These are phyloP conservation scores for Lactifluus echinatus DNA, from an alignment of 768 basidiomycete species.

Conservation along the genomic window DNA sequence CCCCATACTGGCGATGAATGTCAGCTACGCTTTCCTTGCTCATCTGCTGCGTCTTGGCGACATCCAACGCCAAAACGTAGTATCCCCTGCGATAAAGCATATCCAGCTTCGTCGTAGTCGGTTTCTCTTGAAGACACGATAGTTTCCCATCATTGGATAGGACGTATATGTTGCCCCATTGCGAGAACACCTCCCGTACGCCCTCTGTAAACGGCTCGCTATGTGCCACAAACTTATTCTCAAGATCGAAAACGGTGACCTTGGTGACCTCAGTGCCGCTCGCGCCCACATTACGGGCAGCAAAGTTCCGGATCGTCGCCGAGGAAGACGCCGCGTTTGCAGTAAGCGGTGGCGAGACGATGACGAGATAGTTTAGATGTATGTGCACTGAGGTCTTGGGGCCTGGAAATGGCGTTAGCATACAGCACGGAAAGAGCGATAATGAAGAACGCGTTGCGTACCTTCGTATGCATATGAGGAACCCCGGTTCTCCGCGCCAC, in stretches of 20 bases:
- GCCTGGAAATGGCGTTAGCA: conserved; percentile 34
- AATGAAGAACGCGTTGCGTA: conserved; percentile 30
- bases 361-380: conserved; percentile 78
- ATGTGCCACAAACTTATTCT: conserved; percentile 86
- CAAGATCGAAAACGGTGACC: conserved; percentile 82
- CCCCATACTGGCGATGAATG: conserved; percentile 84
- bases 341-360: conserved; percentile 79
- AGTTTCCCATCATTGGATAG: conserved; percentile 74
- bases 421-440: neutral
- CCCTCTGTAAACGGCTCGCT: conserved; percentile 75
- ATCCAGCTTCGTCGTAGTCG: conserved; percentile 78
- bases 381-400: conserved; percentile 70
- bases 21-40: conserved; percentile 73
- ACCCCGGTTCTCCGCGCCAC: conserved; percentile 72
- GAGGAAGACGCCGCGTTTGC: conserved; percentile 57
- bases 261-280: conserved; percentile 57
- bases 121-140: conserved; percentile 61
- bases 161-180: conserved; percentile 75
- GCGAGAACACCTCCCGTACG: conserved; percentile 72
- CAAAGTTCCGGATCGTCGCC: conserved; percentile 68
- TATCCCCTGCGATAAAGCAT: conserved; percentile 73
- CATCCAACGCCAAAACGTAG: conserved; percentile 71
- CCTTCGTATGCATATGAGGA: conserved; percentile 91
- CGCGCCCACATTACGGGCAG: conserved; percentile 40
- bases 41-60: conserved; percentile 73